These are phyloP conservation scores for Chalciporus chontae DNA, from an alignment of 768 basidiomycete species.

Conservation along the genomic window DNA sequence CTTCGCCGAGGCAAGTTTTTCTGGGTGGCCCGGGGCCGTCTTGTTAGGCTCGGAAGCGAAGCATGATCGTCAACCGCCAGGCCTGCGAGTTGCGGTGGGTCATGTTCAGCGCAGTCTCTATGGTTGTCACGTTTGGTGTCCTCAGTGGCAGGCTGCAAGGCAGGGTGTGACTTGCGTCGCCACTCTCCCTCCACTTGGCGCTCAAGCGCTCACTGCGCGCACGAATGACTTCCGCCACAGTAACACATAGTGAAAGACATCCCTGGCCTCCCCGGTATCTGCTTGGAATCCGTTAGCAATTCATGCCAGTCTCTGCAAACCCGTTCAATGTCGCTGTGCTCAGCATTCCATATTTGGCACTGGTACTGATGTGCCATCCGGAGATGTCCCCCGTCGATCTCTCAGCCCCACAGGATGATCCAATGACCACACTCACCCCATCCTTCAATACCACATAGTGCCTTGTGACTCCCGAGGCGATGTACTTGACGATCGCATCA, in stretches of 20 bases:
- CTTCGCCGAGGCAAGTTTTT: background rate
- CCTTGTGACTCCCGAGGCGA: constrained; percentile 32
- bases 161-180: constrained; percentile 38
- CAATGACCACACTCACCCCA: constrained; percentile 16
- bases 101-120: constrained; percentile 26
- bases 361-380: background rate
- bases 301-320: constrained; percentile 9
- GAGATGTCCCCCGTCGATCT: constrained; percentile 32
- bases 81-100: constrained; percentile 4
- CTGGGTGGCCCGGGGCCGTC: too few relatives aligned
- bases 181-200: constrained; percentile 29
- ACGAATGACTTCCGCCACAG: background rate
- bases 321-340: background rate
- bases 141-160: constrained; percentile 41
- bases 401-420: constrained; percentile 13
- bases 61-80: constrained; percentile 12
- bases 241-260: constrained; percentile 23
- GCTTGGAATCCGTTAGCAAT: constrained; percentile 25
- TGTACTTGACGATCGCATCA: constrained; percentile 12
- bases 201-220: too few relatives aligned
- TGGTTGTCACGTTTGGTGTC: constrained; percentile 33
- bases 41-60: background rate
- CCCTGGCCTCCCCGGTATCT: constrained; percentile 39
- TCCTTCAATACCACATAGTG: constrained; percentile 10
- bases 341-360: too few relatives aligned